Base-by-base conservation (phyloP, 306 rosid species). In the Cicer judaicum region DNA sequence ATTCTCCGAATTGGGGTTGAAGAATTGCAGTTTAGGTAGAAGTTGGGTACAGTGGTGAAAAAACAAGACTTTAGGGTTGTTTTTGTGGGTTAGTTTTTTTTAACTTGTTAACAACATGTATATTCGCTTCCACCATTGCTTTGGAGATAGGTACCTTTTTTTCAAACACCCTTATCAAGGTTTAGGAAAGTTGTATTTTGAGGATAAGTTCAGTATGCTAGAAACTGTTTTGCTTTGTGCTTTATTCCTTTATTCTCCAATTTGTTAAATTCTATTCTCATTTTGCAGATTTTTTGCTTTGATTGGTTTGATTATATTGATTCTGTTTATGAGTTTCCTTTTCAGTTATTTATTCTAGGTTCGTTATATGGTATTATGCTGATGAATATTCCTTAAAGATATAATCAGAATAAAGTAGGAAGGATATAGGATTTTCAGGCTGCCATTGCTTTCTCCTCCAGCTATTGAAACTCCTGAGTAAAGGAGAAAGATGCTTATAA, bases 101-200 rank as follows among this genome's bases (percentile, higher is more conserved):
- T 85, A 82, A 85, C 88, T 64, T 86, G 81, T 78, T 81, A 73
- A 88, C 88, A 77, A 81, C 74, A 68, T 92, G 95, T 90, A 87
- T 84, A 90, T 86, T 92, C 90, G 80, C 36, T 71, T 85, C 82
- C 79, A 70, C 82, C 85, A 79, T 82, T 84, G 84, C 88, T 72
- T 76, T 76, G 84, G 80, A 81, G 79, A 84, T 85, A 83, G 89
- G 83, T 81, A 83, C 75, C 64, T 78, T 89, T 54, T 54, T 50
- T 78, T 74, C 80, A 71, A 79, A 82, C 85, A 80, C 82, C 73
- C 68, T 29, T 29, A 29, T 85, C 82, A 67, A 77, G 64, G 85
- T 83, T 81, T 71, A 81, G 85, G 82, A 76, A 85, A 84, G 85
- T 88, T 86, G 92, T 88, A 78, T 79, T 85, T 87, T 84, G 81